Base-by-base conservation (phyloP, 2,329 filamentous ascomycete species). In the Penicillium palitans region DNA sequence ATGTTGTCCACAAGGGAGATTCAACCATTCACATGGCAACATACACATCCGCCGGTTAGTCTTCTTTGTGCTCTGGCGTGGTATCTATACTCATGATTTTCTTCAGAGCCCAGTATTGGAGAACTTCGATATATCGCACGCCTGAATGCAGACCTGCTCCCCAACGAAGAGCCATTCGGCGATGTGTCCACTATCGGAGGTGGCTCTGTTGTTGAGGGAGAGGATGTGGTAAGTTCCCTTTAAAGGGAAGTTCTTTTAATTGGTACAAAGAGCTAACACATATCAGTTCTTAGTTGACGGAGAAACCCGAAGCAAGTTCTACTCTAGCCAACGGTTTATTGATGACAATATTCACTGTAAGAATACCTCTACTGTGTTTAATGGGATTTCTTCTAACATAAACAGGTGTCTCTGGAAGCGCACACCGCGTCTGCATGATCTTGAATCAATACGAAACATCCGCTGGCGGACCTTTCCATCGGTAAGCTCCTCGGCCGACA, bases 301-400 rank as follows among this genome's bases (percentile, higher is more conserved):
- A 24, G 77, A 89, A 70, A 89, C 87, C 0, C 82, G 87, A 40
- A 86, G 83, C 73, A 90, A 90, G 72, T 90, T 89, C 77, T 90
- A 87, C 75, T 87, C 84, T 2, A 86, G 83, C 58, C 79, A 87
- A 61, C 81, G 86, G n/a, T 89, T 88, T 73, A 89, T 90, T 68
- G 87, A 90, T 69, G 86, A 88, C 65, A 77, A 83, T 45, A 80
- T 83, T 27, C 86, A 87, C 69, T 89, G 87, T 71, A 57, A 54
- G 66, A 45, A 44, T 1, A 19, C 10, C n/a, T 25, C 21, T 24
- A n/a, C 2, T 7, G 2, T 12, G 35, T 10, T 37, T 6, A 6
- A 10, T 21, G 39, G 8, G 8, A 29, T 9, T 15, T 0, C 31
- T 9, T 12, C 41, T 64, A 31, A 66, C 48, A 15, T 37, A 3